Conservation (phyloP, 83 land plant genomes). For the Picea mariana region DNA sequence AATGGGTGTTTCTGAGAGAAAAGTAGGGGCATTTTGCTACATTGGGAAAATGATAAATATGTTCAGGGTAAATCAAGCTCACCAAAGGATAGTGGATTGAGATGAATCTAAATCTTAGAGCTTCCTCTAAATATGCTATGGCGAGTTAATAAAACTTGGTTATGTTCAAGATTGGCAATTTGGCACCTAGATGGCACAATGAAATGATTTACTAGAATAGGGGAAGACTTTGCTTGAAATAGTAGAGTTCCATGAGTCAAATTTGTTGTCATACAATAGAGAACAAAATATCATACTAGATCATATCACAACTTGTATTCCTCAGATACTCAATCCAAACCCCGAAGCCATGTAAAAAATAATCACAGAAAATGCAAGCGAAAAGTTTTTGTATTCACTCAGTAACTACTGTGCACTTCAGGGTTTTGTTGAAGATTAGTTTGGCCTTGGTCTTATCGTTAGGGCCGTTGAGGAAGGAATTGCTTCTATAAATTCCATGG, state of each 20-base stretch:
- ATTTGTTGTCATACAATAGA: conserved; percentile 81
- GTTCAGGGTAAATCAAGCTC: too few species aligned
- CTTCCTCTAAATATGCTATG: too few species aligned
- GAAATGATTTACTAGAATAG: too few species aligned
- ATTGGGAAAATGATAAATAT: too few species aligned
- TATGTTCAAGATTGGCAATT: too few species aligned
- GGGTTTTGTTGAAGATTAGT: conserved; percentile 98
- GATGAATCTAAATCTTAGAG: too few species aligned
- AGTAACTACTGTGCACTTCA: conserved; percentile 99
- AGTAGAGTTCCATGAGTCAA: conserved; percentile 96
- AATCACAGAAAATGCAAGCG: conserved; percentile 96
- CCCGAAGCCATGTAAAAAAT: conserved; percentile 98
- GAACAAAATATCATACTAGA: conserved; percentile 80
- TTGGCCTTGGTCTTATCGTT: conserved; percentile 89
- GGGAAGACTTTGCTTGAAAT: conserved; percentile 80
- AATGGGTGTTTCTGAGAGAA: too few species aligned
- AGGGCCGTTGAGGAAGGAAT: conserved; percentile 95
- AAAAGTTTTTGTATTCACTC: conserved; percentile 90
- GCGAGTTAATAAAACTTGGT: too few species aligned
- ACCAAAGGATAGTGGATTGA: too few species aligned
- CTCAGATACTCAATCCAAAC: conserved; percentile 98
- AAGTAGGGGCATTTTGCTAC: too few species aligned
- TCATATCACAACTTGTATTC: conserved; percentile 94
- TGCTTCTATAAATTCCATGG: conserved; percentile 70
- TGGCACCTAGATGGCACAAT: too few species aligned